Evolutionary conservation across 2,329 filamentous ascomycete genomes (phyloP).

Genomic region (Xylariaceae sp.): DNA sequence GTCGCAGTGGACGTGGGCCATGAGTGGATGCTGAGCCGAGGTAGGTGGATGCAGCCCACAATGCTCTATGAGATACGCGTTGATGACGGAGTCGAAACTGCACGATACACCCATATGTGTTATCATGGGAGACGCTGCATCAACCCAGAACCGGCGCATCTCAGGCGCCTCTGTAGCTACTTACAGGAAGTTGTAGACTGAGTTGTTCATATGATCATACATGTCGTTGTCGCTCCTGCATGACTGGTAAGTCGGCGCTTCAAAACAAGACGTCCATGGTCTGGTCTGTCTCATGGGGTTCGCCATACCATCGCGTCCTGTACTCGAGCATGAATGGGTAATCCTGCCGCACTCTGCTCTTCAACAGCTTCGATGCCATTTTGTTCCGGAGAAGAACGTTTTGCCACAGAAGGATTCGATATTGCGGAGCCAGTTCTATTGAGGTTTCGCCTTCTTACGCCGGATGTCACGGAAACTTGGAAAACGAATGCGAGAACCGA

Average conservation of each 20-base stretch:
- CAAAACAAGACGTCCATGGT: neutral
- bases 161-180: conserved; percentile 18
- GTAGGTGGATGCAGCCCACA: conserved; percentile 68
- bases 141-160: too few species aligned
- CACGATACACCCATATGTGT: neutral
- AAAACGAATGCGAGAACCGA: neutral
- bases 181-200: conserved; percentile 74
- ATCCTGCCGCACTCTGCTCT: conserved; percentile 61
- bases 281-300: neutral
- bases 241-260: conserved; percentile 10
- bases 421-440: neutral
- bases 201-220: conserved; percentile 92
- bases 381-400: neutral
- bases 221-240: conserved; percentile 86
- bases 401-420: neutral
- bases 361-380: conserved; percentile 43
- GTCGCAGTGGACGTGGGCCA: conserved; percentile 79
- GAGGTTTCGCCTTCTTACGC: neutral
- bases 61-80: conserved; percentile 76
- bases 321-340: conserved; percentile 79
- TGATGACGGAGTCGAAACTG: conserved; percentile 84
- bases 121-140: neutral
- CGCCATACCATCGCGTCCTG: conserved; percentile 71
- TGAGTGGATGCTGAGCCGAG: conserved; percentile 71
- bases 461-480: neutral